A percentile compares a stretch with the other conserved stretches of the same genome.
Evolutionary conservation across 2,329 filamentous ascomycete species (phyloP).

Genomic region (Trichoderma sp.): DNA sequence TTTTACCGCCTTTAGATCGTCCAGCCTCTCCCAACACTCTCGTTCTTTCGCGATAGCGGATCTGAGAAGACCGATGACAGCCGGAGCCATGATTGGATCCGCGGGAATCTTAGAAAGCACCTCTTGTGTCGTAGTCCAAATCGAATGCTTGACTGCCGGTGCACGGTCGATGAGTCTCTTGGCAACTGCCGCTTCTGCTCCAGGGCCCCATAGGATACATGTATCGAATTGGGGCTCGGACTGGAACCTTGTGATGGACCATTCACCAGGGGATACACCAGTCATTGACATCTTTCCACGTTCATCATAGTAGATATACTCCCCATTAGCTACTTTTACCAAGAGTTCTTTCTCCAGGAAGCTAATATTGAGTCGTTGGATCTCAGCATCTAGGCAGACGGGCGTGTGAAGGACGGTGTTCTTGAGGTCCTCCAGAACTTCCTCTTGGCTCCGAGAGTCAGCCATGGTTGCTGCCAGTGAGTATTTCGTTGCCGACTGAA

Average conservation of each 20-base stretch:
- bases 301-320: too few species aligned
- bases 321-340: too few species aligned
- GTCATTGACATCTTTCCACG: too few species aligned
- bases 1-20: too few species aligned
- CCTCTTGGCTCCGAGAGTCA: neutral
- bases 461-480: neutral
- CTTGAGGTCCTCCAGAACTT: neutral
- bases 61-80: neutral
- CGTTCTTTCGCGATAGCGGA: neutral
- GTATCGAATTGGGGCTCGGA: neutral
- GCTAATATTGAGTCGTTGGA: too few species aligned
- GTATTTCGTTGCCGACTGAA: neutral
- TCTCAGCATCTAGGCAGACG: too few species aligned
- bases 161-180: neutral
- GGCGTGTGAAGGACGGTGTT: neutral
- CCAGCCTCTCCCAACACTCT: neutral
- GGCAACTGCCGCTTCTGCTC: neutral
- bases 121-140: neutral
- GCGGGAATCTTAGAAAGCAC: neutral
- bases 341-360: too few species aligned
- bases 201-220: neutral
- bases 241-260: too few species aligned
- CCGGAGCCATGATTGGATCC: rapidly evolving
- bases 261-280: too few species aligned
- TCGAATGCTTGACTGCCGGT: neutral